phyloP scores from a whole-genome alignment of 345 rosid species.

The Eucalyptus sp. region DNA sequence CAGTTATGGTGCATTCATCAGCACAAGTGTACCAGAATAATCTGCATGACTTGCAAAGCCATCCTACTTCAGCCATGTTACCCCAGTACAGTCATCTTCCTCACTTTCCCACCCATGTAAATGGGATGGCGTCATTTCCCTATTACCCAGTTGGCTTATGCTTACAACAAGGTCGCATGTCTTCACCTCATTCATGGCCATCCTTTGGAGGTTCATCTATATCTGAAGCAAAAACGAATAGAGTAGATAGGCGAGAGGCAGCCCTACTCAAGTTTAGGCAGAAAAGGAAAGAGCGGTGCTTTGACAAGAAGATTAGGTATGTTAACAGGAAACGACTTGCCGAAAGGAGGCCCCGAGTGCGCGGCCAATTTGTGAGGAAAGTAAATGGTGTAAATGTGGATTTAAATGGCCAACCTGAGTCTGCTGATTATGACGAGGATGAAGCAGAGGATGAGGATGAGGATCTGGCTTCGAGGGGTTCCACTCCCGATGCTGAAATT shows the following conservation, averaged over 20 bases:
- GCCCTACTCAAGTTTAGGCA: slow-evolving; percentile 87
- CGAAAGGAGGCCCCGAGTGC: slow-evolving; percentile 95
- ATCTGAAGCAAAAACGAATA: slow-evolving; percentile 40
- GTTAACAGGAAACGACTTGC: slow-evolving; percentile 87
- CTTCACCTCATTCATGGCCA: slow-evolving; percentile 51
- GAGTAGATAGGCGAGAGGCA: slow-evolving; percentile 82
- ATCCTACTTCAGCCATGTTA: slow-evolving; percentile 28
- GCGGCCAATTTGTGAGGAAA: slow-evolving; percentile 97
- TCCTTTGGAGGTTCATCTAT: slow-evolving; percentile 41
- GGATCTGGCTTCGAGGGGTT: slow-evolving; percentile 52
- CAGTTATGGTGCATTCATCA: slow-evolving; percentile 60
- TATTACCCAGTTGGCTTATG: slow-evolving; percentile 59
- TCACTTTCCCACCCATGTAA: slow-evolving; percentile 43
- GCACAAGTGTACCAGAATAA: slow-evolving; percentile 43
- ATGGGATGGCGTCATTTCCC: slow-evolving; percentile 59
- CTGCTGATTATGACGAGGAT: slow-evolving; percentile 62
- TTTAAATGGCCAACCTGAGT: slow-evolving; percentile 70
- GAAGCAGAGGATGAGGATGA: slow-evolving; percentile 62
- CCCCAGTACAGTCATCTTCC: slow-evolving; percentile 65
- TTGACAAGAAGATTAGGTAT: slow-evolving; percentile 93
- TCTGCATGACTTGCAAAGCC: slow-evolving; percentile 33
- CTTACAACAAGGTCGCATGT: slow-evolving; percentile 55
- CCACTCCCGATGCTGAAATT: slow-evolving; percentile 47
- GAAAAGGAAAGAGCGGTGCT: slow-evolving; percentile 90
- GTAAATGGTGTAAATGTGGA: slow-evolving; percentile 73